Base-by-base conservation (phyloP, 257 asterid species). In the Scutellaria minor region DNA sequence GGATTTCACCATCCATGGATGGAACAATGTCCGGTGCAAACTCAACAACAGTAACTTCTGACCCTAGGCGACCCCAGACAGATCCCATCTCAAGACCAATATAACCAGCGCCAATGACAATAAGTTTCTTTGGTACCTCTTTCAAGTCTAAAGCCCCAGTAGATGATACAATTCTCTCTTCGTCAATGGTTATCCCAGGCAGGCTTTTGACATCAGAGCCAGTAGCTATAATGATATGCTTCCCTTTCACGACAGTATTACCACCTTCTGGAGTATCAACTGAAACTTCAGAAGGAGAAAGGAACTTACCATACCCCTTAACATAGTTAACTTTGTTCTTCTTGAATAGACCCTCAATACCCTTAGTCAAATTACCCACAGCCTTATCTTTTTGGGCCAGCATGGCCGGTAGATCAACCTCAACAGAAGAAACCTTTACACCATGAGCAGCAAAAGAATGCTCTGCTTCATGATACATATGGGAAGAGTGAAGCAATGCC, bases 71-170 rank as follows among this genome's bases (percentile, higher is more conserved):
- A 12, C 95, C 95, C 98, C 97, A 90, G 12, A 93, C 96, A 40
- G 97, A 93, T 7, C 98, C 98, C 97, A 93, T 93, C 75, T 93
- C 98, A 61, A 93, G 95, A 62, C 97, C 98, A 54, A 93, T 93
- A 61, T 93, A 93, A 14, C 98, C 98, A 37, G 98, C 98, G 7
- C 98, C 98, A 20, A 93, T 87, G 64, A 93, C 98, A 7, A 89
- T 82, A 7, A 93, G 89, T 70, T 81, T 93, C 68, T 86, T 87
- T 1, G 98, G 98, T 50, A 93, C 50, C 75, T 88, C 91, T 44
- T 82, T 60, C 80, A 88, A 73, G 31, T 83, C 81, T 57, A 80
- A 77, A 59, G 84, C 84, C 39, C 84, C 82, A 7, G 84, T 77
- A 11, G 84, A 80, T 31, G 84, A 80, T 54, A 80, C 84, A 42